phyloP scores from a whole-genome alignment of 805 yeast species.

The Hanseniaspora occidentalis region DNA sequence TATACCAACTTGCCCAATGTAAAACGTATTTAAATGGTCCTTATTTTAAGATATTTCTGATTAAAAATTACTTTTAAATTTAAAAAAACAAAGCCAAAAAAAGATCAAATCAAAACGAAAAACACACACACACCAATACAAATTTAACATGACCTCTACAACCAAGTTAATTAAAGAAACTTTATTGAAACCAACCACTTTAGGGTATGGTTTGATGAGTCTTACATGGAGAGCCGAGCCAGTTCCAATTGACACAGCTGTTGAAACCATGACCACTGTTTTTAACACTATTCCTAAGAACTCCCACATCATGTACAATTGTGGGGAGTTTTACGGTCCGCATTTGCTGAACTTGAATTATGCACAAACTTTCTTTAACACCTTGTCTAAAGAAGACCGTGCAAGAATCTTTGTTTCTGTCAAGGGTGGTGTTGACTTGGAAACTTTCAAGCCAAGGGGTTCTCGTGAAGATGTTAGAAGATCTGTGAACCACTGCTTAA shows the following conservation, averaged over 20 bases:
- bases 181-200: conserved; percentile 4
- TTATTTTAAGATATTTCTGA: too few species aligned
- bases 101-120: too few species aligned
- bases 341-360: conserved; percentile 40
- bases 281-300: conserved; percentile 38
- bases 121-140: too few species aligned
- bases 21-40: too few species aligned
- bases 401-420: conserved; percentile 47
- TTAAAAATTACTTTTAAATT: too few species aligned
- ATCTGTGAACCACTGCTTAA: conserved; percentile 34
- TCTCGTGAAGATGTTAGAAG: conserved; percentile 32
- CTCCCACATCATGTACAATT: conserved; percentile 41
- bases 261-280: conserved; percentile 26
- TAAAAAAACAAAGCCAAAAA: too few species aligned
- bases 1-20: too few species aligned
- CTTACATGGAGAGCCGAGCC: conserved; percentile 60
- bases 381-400: conserved; percentile 38
- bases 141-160: not conserved
- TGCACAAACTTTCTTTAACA: conserved; percentile 43
- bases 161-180: conserved; percentile 1
- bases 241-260: conserved; percentile 37
- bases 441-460: conserved; percentile 35
- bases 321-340: conserved; percentile 70
- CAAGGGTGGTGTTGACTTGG: conserved; percentile 47
- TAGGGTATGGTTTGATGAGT: conserved; percentile 75